Percentiles rank a stretch among this genome's conserved stretches.
phyloP scores from a whole-genome alignment of 1,139 yeast genomes.

The Meyerozyma sp. region DNA sequence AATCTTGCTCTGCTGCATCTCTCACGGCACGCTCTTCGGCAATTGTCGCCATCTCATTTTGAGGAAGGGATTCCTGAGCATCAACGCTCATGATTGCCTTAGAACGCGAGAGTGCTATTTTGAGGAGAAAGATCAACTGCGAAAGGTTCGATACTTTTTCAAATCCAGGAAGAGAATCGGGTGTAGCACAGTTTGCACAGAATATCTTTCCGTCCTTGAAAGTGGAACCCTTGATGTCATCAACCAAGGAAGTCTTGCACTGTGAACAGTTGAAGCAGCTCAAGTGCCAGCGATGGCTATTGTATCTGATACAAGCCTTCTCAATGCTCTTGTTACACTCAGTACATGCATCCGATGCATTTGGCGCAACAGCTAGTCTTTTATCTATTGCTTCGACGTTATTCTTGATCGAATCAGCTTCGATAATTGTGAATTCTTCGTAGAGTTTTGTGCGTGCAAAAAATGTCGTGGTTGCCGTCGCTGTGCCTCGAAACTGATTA shows the following conservation, averaged over 20 bases:
- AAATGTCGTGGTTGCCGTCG: slow-evolving; percentile 60
- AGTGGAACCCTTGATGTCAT: slow-evolving; percentile 15
- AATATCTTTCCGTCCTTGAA: slow-evolving; percentile 21
- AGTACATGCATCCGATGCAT: slow-evolving; percentile 75
- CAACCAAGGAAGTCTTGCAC: slow-evolving; percentile 38
- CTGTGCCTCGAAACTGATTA: slow-evolving; percentile 54
- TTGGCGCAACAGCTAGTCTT: slow-evolving; percentile 41
- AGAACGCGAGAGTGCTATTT: slow-evolving; percentile 80
- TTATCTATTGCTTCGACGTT: slow-evolving; percentile 41
- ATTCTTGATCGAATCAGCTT: slow-evolving; percentile 4
- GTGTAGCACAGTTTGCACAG: slow-evolving; percentile 56
- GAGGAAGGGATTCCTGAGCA: slow-evolving; percentile 6
- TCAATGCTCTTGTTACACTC: slow-evolving; percentile 75
- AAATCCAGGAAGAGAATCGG: slow-evolving; percentile 53
- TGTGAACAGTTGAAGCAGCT: slow-evolving; percentile 62
- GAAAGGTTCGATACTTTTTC: slow-evolving; percentile 58
- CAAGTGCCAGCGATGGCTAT: slow-evolving; percentile 74
- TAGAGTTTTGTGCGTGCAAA: slow-evolving; percentile 4
- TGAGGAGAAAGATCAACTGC: slow-evolving; percentile 71
- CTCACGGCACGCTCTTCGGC: slow-evolving; percentile 15
- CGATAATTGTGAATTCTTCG: slow-evolving; percentile 4
- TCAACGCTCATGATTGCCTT: slow-evolving; percentile 53
- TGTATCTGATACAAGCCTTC: slow-evolving; percentile 63
- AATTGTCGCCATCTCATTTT: slow-evolving; percentile 9
- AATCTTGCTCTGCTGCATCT: slow-evolving; percentile 33